Percentiles rank a stretch among this genome's conserved stretches.
Evolutionary conservation across 371 early-diverging fungal species (phyloP).

Genomic region (Capillidium rhysosporum): DNA sequence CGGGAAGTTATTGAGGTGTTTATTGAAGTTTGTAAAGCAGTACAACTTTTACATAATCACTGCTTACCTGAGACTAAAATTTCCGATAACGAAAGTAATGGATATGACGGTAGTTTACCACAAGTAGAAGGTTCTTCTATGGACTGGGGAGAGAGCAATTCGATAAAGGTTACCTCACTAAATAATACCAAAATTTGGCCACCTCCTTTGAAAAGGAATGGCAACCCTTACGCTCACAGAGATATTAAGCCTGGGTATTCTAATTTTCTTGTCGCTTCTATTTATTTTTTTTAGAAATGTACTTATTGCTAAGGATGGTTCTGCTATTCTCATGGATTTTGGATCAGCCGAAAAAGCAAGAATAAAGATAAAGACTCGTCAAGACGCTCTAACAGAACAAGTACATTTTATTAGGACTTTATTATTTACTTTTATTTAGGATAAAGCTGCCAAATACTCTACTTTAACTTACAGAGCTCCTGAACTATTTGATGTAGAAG

Average conservation of each 20-base stretch:
- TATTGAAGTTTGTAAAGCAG: conserved; percentile 32
- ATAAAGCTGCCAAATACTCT: conserved; percentile 48
- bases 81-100: neutral
- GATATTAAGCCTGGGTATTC: conserved; percentile 59
- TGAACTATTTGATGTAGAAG: conserved; percentile 60
- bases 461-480: conserved; percentile 68
- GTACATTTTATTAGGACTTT: conserved; percentile 8
- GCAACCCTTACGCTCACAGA: conserved; percentile 43
- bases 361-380: conserved; percentile 27
- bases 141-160: neutral
- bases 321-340: conserved; percentile 57
- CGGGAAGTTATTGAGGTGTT: conserved; percentile 32
- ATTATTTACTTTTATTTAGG: conserved; percentile 12
- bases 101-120: neutral
- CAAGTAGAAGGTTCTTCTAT: neutral
- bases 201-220: conserved; percentile 8
- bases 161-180: neutral
- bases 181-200: neutral
- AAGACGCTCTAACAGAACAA: conserved; percentile 41
- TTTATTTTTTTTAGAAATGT: conserved; percentile 17
- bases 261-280: neutral
- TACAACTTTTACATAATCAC: conserved; percentile 33
- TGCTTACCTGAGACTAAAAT: conserved; percentile 19
- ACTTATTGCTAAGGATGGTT: conserved; percentile 35
- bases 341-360: conserved; percentile 43